phyloP scores from a whole-genome alignment of 2,329 filamentous ascomycete genomes.

The Trichoderma brevicompactum region DNA sequence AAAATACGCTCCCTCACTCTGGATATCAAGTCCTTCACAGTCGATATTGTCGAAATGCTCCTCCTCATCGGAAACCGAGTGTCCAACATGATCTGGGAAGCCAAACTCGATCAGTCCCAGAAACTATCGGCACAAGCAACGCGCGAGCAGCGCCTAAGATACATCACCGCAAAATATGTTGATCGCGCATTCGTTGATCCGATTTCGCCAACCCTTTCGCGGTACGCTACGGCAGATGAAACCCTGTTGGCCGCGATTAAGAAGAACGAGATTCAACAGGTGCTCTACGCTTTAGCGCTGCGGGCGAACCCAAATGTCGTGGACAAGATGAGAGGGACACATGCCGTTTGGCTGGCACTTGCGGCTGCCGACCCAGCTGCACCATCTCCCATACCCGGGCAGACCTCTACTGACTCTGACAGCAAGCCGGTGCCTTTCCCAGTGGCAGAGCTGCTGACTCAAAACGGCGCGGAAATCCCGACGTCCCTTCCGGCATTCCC shows the following conservation, averaged over 20 bases:
- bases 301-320: conserved; percentile 83
- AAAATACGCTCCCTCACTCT: conserved; percentile 95
- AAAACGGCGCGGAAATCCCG: conserved; percentile 92
- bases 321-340: conserved; percentile 86
- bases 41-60: conserved; percentile 93
- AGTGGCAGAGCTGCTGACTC: conserved; percentile 85
- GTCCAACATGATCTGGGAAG: conserved; percentile 97
- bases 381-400: conserved; percentile 59
- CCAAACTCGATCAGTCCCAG: conserved; percentile 70
- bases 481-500: conserved; percentile 76
- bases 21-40: conserved; percentile 94
- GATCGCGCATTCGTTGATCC: conserved; percentile 81
- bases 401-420: conserved; percentile 47
- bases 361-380: conserved; percentile 89
- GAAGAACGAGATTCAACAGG: conserved; percentile 91
- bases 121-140: conserved; percentile 80
- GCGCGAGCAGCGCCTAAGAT: conserved; percentile 87
- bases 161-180: conserved; percentile 94
- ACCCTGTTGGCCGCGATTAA: conserved; percentile 91
- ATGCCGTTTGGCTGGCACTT: conserved; percentile 86
- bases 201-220: conserved; percentile 73
- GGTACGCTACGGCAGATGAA: conserved; percentile 81
- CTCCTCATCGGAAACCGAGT: conserved; percentile 90
- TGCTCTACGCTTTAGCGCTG: conserved; percentile 86
- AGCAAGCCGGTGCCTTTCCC: conserved; percentile 73